Evolutionary conservation across 1,284 basidiomycete species (phyloP).

Genomic region (Coriolopsis trogii): DNA sequence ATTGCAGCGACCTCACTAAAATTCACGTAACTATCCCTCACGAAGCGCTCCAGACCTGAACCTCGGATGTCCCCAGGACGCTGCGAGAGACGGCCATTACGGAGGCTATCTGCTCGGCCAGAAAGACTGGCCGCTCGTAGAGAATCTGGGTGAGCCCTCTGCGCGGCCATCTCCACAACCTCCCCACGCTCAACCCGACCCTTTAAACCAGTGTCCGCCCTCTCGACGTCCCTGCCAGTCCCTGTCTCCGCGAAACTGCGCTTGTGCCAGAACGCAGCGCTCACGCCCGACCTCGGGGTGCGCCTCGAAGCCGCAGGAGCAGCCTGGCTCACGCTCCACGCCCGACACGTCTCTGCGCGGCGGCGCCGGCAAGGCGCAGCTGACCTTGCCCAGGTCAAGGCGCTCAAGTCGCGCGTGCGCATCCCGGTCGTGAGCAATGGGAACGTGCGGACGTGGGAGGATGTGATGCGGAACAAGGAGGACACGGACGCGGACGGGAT

Average conservation of each 20-base stretch:
- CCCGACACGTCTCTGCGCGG: slow-evolving; percentile 68
- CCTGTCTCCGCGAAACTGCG: slow-evolving; percentile 66
- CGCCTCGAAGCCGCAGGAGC: slow-evolving; percentile 63
- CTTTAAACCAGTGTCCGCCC: slow-evolving; percentile 52
- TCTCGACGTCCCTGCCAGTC: slow-evolving; percentile 58
- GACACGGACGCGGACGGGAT: slow-evolving; percentile 70
- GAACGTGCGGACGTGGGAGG: slow-evolving; percentile 64
- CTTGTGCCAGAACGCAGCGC: slow-evolving; percentile 44
- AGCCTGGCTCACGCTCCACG: slow-evolving; percentile 71
- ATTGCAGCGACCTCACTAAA: slow-evolving; percentile 12
- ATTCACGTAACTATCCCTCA: too few species aligned
- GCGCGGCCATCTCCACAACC: not conserved
- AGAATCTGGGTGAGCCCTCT: slow-evolving; percentile 52
- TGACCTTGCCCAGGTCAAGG: slow-evolving; percentile 59
- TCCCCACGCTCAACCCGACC: not conserved
- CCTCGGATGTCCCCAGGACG: slow-evolving; percentile 72
- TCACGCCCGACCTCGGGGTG: slow-evolving; percentile 59
- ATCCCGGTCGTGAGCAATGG: slow-evolving; percentile 77
- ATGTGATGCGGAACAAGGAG: slow-evolving; percentile 55
- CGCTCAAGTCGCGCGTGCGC: slow-evolving; percentile 50
- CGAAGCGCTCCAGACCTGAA: slow-evolving; percentile 48
- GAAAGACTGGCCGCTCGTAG: slow-evolving; percentile 70
- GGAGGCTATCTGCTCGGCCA: slow-evolving; percentile 74
- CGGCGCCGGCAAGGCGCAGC: slow-evolving; percentile 70
- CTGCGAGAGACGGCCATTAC: slow-evolving; percentile 66